Conservation (phyloP, 2,329 filamentous ascomycete genomes). For the Dichotomopilus funicola region DNA sequence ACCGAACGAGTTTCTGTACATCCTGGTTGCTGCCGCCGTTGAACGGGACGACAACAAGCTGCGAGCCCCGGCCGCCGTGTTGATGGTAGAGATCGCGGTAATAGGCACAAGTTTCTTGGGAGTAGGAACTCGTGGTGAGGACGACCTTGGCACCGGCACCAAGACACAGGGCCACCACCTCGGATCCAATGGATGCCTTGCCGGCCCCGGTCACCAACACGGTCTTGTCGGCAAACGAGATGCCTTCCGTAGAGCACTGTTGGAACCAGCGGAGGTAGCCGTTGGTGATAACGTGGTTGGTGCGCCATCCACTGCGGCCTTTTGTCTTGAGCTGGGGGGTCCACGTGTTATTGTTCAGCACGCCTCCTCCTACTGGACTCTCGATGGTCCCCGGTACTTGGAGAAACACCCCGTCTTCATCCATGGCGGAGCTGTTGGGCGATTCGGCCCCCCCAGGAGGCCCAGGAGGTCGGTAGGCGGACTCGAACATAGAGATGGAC, state of each 20-base stretch:
- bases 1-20: slow-evolving; percentile 85
- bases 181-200: slow-evolving; percentile 93
- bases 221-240: slow-evolving; percentile 91
- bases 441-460: not conserved
- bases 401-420: not conserved
- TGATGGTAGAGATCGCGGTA: slow-evolving; percentile 98
- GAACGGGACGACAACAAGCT: slow-evolving; percentile 97
- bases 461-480: not conserved
- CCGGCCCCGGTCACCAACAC: slow-evolving; percentile 97
- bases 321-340: slow-evolving; percentile 87
- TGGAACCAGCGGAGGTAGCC: slow-evolving; percentile 88
- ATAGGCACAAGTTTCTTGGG: slow-evolving; percentile 97
- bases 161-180: slow-evolving; percentile 91
- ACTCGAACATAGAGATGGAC: not conserved
- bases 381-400: not conserved
- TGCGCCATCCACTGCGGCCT: slow-evolving; percentile 91
- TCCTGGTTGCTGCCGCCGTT: slow-evolving; percentile 99
- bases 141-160: slow-evolving; percentile 95
- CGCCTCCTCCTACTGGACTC: not conserved
- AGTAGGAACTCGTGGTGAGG: slow-evolving; percentile 94
- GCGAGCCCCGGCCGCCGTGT: slow-evolving; percentile 86
- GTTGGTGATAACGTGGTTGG: slow-evolving; percentile 96
- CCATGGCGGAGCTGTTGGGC: not conserved
- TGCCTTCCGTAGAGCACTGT: slow-evolving; percentile 76
- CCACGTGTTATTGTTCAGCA: not conserved